Conservation (phyloP, 192 early-diverging fungal species). For the Cladochytrium replicatum region DNA sequence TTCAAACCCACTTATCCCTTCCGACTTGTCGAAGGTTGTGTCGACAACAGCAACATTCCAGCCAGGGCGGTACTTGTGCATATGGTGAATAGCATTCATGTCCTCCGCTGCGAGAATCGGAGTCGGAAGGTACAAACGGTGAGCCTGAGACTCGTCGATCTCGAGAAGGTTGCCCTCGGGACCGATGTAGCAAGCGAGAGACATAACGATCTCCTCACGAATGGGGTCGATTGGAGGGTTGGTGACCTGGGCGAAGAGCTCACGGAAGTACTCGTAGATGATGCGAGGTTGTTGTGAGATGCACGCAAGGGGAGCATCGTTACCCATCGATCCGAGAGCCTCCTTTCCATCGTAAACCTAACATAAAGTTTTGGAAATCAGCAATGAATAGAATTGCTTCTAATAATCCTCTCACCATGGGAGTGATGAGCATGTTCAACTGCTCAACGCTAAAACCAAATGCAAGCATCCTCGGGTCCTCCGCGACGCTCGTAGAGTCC, state of each 20-base stretch:
- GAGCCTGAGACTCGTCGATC: slow-evolving; percentile 65
- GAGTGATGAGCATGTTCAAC: slow-evolving; percentile 74
- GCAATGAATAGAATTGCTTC: no score
- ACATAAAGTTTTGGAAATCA: slow-evolving; percentile 1
- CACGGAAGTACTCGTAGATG: slow-evolving; percentile 93
- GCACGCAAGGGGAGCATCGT: slow-evolving; percentile 92
- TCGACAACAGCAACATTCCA: slow-evolving; percentile 80
- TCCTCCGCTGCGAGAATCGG: slow-evolving; percentile 81
- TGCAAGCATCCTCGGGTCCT: slow-evolving; percentile 59
- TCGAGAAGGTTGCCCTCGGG: slow-evolving; percentile 91
- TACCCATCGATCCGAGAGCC: slow-evolving; percentile 99
- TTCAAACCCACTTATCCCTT: slow-evolving; percentile 67
- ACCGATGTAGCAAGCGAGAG: slow-evolving; percentile 88
- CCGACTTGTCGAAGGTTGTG: slow-evolving; percentile 67
- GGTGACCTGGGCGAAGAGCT: slow-evolving; percentile 96
- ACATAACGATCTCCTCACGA: slow-evolving; percentile 98
- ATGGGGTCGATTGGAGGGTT: slow-evolving; percentile 99
- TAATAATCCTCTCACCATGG: no score
- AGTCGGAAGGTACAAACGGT: slow-evolving; percentile 69
- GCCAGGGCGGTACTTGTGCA: slow-evolving; percentile 51
- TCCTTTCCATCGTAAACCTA: slow-evolving; percentile 74
- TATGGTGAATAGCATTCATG: slow-evolving; percentile 64
- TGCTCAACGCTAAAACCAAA: slow-evolving; percentile 94
- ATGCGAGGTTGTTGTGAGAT: slow-evolving; percentile 76
- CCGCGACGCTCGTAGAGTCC: slow-evolving; percentile 51